Evolutionary conservation across 805 yeast species (phyloP).

Genomic region (Maudiozyma barnettii): DNA sequence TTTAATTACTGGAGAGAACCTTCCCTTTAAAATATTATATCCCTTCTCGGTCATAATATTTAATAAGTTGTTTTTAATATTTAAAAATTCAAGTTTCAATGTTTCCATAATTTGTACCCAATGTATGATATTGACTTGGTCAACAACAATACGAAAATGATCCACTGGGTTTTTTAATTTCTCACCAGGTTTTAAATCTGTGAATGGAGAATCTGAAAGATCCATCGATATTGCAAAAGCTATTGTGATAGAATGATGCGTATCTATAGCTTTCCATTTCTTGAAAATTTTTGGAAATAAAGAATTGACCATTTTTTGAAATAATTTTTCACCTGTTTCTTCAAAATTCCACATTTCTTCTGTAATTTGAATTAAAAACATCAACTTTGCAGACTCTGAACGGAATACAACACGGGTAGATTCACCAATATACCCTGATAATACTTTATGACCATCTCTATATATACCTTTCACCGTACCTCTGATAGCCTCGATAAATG

Average conservation of each 20-base stretch:
- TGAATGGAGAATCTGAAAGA: conserved; percentile 39
- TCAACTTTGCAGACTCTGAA: conserved; percentile 79
- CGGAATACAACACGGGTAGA: conserved; percentile 77
- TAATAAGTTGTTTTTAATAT: conserved; percentile 66
- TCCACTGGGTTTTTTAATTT: conserved; percentile 59
- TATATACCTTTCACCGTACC: conserved; percentile 53
- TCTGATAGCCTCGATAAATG: conserved; percentile 53
- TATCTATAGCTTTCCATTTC: conserved; percentile 76
- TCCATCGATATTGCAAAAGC: conserved; percentile 79
- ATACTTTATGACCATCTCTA: conserved; percentile 55
- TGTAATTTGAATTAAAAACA: conserved; percentile 79
- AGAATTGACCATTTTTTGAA: conserved; percentile 86
- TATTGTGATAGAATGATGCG: conserved; percentile 86
- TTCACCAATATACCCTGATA: conserved; percentile 68
- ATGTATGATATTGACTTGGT: conserved; percentile 76
- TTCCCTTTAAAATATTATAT: conserved; percentile 40
- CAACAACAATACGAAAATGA: conserved; percentile 88
- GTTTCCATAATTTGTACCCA: conserved; percentile 93
- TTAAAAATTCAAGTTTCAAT: conserved; percentile 73
- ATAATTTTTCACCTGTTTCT: conserved; percentile 89
- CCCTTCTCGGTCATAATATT: conserved; percentile 32
- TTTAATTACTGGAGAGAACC: conserved; percentile 75
- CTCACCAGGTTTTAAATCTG: conserved; percentile 60
- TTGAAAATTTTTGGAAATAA: conserved; percentile 81
- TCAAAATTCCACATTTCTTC: conserved; percentile 98